Evolutionary conservation across 805 yeast species (phyloP).

Genomic region (Candida insectalens): DNA sequence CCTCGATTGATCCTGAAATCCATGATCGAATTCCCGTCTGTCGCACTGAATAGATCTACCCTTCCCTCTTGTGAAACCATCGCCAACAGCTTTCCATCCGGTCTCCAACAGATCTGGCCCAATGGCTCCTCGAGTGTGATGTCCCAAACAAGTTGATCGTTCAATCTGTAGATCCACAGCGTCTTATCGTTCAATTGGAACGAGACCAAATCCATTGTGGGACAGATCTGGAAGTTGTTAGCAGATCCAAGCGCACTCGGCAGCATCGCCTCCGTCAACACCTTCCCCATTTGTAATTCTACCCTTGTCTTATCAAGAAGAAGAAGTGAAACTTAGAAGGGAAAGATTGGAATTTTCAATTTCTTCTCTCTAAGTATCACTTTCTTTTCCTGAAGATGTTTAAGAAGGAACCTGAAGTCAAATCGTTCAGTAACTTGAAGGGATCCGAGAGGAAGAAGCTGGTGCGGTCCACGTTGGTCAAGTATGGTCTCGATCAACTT

Average conservation of each 20-base stretch:
- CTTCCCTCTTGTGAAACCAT: slow-evolving; percentile 15
- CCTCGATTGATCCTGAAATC: slow-evolving; percentile 6
- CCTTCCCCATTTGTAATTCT: too few relatives aligned
- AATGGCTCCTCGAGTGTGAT: slow-evolving; percentile 13
- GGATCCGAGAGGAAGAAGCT: slow-evolving; percentile 67
- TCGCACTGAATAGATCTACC: slow-evolving; percentile 20
- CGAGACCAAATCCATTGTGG: slow-evolving; percentile 26
- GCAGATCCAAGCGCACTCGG: slow-evolving; percentile 12
- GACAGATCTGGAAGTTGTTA: slow-evolving; percentile 20
- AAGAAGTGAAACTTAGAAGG: background rate
- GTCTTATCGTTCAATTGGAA: slow-evolving; percentile 19
- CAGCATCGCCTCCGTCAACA: slow-evolving; percentile 7
- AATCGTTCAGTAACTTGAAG: slow-evolving; percentile 71
- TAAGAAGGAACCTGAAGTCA: slow-evolving; percentile 46
- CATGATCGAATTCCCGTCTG: slow-evolving; percentile 18
- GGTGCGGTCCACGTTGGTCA: slow-evolving; percentile 19
- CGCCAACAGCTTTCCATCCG: slow-evolving; percentile 24
- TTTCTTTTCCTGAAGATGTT: slow-evolving; percentile 37
- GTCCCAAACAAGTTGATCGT: slow-evolving; percentile 25
- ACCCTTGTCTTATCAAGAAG: background rate
- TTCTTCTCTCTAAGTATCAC: background rate
- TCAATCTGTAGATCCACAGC: slow-evolving; percentile 22
- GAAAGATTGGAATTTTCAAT: background rate
- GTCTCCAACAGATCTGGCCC: slow-evolving; percentile 19
- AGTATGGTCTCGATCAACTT: slow-evolving; percentile 28